Conservation (phyloP, 441 rosid species). For the Adansonia rubrostipa region DNA sequence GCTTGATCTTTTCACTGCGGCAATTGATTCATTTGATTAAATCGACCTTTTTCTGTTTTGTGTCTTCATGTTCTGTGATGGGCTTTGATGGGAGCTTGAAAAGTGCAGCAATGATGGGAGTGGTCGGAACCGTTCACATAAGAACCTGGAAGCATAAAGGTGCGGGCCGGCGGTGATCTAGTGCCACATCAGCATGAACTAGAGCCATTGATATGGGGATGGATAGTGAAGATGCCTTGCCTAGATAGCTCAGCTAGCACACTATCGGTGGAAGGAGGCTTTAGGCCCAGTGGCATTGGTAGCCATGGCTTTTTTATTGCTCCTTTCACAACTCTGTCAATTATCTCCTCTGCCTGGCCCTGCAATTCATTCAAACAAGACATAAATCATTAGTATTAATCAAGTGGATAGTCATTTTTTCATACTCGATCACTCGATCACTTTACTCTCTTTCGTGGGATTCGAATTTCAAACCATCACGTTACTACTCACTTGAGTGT, state of each 20-base stretch:
- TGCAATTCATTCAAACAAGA: slow-evolving; percentile 7
- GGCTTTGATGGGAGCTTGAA: background rate
- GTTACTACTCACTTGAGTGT: slow-evolving; percentile 52
- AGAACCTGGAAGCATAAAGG: background rate
- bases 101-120: background rate
- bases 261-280: slow-evolving; percentile 74
- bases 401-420: background rate
- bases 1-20: background rate
- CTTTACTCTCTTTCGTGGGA: too few relatives aligned
- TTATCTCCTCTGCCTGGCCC: slow-evolving; percentile 72
- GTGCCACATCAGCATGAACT: slow-evolving; percentile 21
- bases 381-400: background rate
- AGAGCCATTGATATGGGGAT: slow-evolving; percentile 46
- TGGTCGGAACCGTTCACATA: background rate
- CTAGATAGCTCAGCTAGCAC: slow-evolving; percentile 82
- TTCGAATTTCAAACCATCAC: too few relatives aligned
- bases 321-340: slow-evolving; percentile 80
- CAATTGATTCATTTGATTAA: background rate
- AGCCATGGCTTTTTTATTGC: slow-evolving; percentile 90
- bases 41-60: background rate
- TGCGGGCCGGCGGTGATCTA: background rate
- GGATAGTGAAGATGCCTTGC: slow-evolving; percentile 73
- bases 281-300: slow-evolving; percentile 84
- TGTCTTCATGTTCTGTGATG: background rate
- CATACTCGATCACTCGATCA: background rate